phyloP scores from a whole-genome alignment of 331 rosid species.

The Pyracantha coccinea region DNA sequence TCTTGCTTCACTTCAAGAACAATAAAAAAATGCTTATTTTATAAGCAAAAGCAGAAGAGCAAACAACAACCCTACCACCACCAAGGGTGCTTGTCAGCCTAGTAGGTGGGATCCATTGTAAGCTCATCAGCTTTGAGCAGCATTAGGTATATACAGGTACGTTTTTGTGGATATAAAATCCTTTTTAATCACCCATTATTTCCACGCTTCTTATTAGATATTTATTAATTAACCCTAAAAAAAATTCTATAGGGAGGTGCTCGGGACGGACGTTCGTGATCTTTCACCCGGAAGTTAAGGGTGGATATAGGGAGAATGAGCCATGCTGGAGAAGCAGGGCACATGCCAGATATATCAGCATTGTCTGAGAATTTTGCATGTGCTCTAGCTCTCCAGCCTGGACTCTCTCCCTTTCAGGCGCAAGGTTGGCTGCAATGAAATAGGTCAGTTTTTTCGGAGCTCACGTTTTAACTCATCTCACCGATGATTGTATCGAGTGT shows the following conservation, averaged over 20 bases:
- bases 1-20: slow-evolving; percentile 7
- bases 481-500: neutral
- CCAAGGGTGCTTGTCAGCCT: slow-evolving; percentile 22
- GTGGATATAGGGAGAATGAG: slow-evolving; percentile 23
- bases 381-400: slow-evolving; percentile 62
- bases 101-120: neutral
- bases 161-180: slow-evolving; percentile 3
- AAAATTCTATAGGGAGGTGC: too few relatives aligned
- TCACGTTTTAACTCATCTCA: neutral
- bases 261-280: too few relatives aligned
- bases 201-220: neutral
- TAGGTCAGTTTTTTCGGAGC: neutral
- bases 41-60: slow-evolving; percentile 23
- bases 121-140: too few relatives aligned
- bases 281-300: neutral
- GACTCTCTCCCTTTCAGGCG: slow-evolving; percentile 32
- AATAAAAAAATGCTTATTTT: slow-evolving; percentile 1
- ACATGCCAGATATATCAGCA: slow-evolving; percentile 43
- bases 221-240: neutral
- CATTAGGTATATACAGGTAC: neutral
- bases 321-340: slow-evolving; percentile 89
- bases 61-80: slow-evolving; percentile 25
- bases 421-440: neutral
- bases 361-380: slow-evolving; percentile 31
- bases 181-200: slow-evolving; percentile 10